These are phyloP conservation scores for Talaromyces wortmannii DNA, from an alignment of 495 filamentous ascomycete genomes.

Conservation along the genomic window DNA sequence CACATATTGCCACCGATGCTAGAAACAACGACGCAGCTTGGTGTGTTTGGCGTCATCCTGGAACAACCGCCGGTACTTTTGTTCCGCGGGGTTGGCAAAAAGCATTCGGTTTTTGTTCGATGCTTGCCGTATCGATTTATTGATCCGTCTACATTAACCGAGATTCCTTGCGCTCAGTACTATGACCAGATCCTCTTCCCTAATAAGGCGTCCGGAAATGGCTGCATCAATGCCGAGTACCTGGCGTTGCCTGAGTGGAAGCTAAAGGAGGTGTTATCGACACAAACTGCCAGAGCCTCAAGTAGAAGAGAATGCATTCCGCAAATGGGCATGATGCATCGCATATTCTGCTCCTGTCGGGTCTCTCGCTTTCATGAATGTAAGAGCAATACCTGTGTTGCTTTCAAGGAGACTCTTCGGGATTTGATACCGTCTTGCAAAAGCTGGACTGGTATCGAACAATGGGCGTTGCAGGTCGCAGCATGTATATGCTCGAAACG, in stretches of 20 bases:
- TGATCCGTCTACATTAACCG: neutral
- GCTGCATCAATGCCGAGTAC: neutral
- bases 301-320: neutral
- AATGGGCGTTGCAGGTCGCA: neutral
- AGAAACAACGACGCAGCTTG: neutral
- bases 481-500: neutral
- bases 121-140: neutral
- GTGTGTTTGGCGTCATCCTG: neutral
- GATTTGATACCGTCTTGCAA: neutral
- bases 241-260: neutral
- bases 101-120: neutral
- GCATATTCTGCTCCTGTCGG: neutral
- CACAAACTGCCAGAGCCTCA: neutral
- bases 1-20: neutral
- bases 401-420: neutral
- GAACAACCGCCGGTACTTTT: neutral
- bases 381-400: neutral
- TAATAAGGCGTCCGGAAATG: neutral
- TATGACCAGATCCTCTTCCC: neutral
- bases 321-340: neutral
- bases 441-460: neutral
- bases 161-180: neutral
- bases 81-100: neutral
- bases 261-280: neutral
- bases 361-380: neutral